A percentile compares a stretch with the other conserved stretches of the same genome.
phyloP scores from a whole-genome alignment of 352 stramenopile genomes.

The Phytopythium chamaehyphon region DNA sequence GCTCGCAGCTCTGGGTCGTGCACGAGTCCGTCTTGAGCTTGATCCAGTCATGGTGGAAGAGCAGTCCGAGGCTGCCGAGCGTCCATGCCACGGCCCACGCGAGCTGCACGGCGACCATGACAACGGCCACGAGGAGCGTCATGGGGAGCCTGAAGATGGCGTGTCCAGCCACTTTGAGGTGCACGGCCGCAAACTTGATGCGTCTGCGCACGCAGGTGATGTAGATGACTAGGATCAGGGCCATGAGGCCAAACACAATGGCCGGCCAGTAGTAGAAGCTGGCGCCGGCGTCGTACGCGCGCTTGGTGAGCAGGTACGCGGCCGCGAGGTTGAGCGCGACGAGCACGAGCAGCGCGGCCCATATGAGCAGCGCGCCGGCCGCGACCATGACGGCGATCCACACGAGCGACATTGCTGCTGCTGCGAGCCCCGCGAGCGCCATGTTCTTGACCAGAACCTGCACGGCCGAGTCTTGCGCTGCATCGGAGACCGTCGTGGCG shows the following conservation, averaged over 20 bases:
- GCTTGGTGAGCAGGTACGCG: slow-evolving; percentile 64
- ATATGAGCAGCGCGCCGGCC: slow-evolving; percentile 43
- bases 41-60: slow-evolving; percentile 76
- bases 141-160: slow-evolving; percentile 86
- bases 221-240: slow-evolving; percentile 53
- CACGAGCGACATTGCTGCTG: slow-evolving; percentile 58
- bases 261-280: slow-evolving; percentile 70
- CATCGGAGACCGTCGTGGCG: slow-evolving; percentile 36
- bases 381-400: slow-evolving; percentile 76
- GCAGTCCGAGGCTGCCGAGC: slow-evolving; percentile 73
- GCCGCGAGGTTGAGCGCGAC: slow-evolving; percentile 47
- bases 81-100: slow-evolving; percentile 86
- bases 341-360: slow-evolving; percentile 46
- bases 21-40: slow-evolving; percentile 41
- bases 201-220: slow-evolving; percentile 67
- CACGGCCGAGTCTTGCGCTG: slow-evolving; percentile 39
- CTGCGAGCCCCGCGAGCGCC: slow-evolving; percentile 38
- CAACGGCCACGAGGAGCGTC: slow-evolving; percentile 74
- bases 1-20: slow-evolving; percentile 39
- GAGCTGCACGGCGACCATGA: slow-evolving; percentile 85
- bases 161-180: slow-evolving; percentile 85
- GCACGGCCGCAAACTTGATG: slow-evolving; percentile 91
- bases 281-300: slow-evolving; percentile 48
- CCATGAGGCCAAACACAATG: slow-evolving; percentile 45
- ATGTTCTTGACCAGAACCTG: slow-evolving; percentile 58